Evolutionary conservation across 495 filamentous ascomycete species (phyloP), one percentile per base, ranked within the genome.

Genomic region (Cenococcum geophilum): DNA sequence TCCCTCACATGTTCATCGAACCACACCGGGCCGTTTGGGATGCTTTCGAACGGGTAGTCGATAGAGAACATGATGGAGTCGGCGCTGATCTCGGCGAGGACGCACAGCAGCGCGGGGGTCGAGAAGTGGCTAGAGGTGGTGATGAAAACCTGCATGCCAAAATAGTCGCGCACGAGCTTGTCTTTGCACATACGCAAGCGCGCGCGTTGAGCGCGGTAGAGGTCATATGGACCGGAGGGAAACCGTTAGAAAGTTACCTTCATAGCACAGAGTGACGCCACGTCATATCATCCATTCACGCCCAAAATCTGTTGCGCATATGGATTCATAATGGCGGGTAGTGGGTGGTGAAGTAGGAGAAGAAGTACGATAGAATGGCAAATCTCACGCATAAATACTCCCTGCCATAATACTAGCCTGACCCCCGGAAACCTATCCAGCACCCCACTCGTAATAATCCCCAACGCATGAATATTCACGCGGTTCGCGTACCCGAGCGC

Each of bases 401-500:
- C 8, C 85, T 88, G 85, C 2, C 84, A 84, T n/a, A 87, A 70
- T 55, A 87, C 79, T 32, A 87, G 73, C 66, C 87, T 83, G 36
- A 87, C 70, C 23, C 75, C 75, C 0, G 84, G 80, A 55, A 69
- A 74, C 45, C 77, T 73, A 62, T 77, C 78, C 53, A 78, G 76
- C 11, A 82, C 78, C 5, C 80, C 80, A 62, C 77, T 78, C 0
- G 77, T 79, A 5, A 82, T 75, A 71, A 82, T 78, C 0, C 80
- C 78, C 20, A 83, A 72, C 1, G 75, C 68, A 57, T 82, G 80
- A 0, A 79, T 73, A 36, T 70, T 75, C 52, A 82, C 78, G 2
- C 76, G 73, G 14, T 81, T 75, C 0, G 80, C 78, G 56, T 79
- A 83, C 37, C 72, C 73, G 5, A 80, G 73, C 0, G 73, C 70